Evolutionary conservation across 306 rosid genomes (phyloP).

Genomic region (Albizia julibrissin): DNA sequence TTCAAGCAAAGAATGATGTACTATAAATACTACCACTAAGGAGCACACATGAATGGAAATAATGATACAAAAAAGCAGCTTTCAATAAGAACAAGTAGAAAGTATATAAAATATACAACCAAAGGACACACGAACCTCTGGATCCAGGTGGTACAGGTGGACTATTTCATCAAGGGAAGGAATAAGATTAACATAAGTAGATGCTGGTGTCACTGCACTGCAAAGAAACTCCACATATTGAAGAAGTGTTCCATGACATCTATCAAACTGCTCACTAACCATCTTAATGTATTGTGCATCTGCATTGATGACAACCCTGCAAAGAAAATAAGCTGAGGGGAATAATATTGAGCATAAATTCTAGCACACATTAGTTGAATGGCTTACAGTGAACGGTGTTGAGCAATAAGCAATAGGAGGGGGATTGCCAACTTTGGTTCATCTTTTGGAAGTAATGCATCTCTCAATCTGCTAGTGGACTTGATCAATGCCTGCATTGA

Average conservation of each 20-base stretch:
- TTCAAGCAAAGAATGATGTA: constrained; percentile 1
- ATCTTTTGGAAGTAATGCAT: constrained; percentile 87
- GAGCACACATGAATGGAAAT: constrained; percentile 14
- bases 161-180: constrained; percentile 86
- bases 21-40: neutral
- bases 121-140: constrained; percentile 64
- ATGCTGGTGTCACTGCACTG: constrained; percentile 81
- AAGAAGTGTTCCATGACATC: constrained; percentile 95
- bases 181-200: constrained; percentile 74
- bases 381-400: constrained; percentile 95
- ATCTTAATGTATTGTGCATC: constrained; percentile 95
- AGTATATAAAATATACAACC: constrained; percentile 5
- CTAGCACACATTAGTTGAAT: constrained; percentile 7
- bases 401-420: constrained; percentile 89
- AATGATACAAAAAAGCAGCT: neutral
- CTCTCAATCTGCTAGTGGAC: constrained; percentile 89
- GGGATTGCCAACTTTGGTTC: constrained; percentile 89
- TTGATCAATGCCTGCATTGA: constrained; percentile 77
- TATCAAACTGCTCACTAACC: constrained; percentile 96
- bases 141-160: constrained; percentile 90
- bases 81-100: neutral
- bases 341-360: constrained; percentile 5
- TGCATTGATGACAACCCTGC: constrained; percentile 87
- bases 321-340: constrained; percentile 37
- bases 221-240: constrained; percentile 92